These are phyloP conservation scores for Chaetomium olivaceum DNA, from an alignment of 2,329 filamentous ascomycete species.

Conservation along the genomic window DNA sequence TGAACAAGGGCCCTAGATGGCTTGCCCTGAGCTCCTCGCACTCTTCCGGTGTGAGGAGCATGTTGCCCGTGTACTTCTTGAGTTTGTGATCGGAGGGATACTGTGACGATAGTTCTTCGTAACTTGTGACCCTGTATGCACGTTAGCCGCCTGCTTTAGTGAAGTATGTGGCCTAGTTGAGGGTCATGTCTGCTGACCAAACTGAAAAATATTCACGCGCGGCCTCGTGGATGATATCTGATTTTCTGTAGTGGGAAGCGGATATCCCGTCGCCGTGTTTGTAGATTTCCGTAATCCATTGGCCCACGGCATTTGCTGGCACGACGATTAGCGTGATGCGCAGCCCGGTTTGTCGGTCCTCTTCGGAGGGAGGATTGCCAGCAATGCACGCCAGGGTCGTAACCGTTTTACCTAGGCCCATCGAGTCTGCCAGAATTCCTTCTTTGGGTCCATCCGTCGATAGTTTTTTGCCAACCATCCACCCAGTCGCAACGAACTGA, in stretches of 20 bases:
- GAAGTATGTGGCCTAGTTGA: no score
- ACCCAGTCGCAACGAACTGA: slow-evolving; percentile 53
- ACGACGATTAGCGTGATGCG: slow-evolving; percentile 39
- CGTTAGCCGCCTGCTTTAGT: background rate
- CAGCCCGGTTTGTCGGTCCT: slow-evolving; percentile 42
- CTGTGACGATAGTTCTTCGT: slow-evolving; percentile 33
- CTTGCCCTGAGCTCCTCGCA: slow-evolving; percentile 22
- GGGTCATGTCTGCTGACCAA: background rate
- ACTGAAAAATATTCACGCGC: background rate
- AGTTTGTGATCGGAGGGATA: slow-evolving; percentile 18
- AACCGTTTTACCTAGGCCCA: slow-evolving; percentile 67
- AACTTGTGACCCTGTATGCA: slow-evolving; percentile 37
- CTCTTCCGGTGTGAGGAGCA: background rate
- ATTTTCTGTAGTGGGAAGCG: slow-evolving; percentile 11
- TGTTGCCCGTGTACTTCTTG: background rate
- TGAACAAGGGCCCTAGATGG: slow-evolving; percentile 42
- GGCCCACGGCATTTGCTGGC: slow-evolving; percentile 31
- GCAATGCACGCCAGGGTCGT: slow-evolving; percentile 44
- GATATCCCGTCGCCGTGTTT: slow-evolving; percentile 28
- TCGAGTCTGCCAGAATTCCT: slow-evolving; percentile 61
- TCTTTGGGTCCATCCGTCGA: slow-evolving; percentile 43
- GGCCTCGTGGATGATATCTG: background rate
- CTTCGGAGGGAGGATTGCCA: slow-evolving; percentile 41
- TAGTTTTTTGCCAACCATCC: slow-evolving; percentile 56
- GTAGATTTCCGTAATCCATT: slow-evolving; percentile 37